Evolutionary conservation across 23 red algal species (phyloP).

Genomic region (Agarophyton chilense): DNA sequence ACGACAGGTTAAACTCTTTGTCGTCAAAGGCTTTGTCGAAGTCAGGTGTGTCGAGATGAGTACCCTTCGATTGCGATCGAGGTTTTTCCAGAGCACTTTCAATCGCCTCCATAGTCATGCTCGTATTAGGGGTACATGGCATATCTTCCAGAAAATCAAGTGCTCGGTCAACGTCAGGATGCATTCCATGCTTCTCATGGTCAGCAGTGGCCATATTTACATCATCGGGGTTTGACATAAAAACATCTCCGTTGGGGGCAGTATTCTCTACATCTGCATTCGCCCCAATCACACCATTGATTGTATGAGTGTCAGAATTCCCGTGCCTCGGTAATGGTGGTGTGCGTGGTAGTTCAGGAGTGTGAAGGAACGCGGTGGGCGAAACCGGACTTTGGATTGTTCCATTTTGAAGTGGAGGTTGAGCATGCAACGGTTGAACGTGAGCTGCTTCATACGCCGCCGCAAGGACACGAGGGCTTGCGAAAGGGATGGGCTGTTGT

Average conservation of each 20-base stretch:
- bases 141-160: conserved; percentile 53
- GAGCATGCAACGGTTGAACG: not conserved
- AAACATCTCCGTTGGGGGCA: not conserved
- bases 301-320: not conserved
- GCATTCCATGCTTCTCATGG: not conserved
- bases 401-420: too few species aligned
- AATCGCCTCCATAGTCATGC: conserved; percentile 60
- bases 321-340: not conserved
- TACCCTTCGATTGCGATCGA: not conserved
- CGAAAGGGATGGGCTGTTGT: not conserved
- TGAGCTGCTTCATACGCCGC: not conserved
- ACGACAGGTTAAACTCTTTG: not conserved
- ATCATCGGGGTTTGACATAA: not conserved
- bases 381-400: not conserved
- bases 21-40: conserved; percentile 25
- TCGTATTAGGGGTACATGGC: conserved; percentile 36
- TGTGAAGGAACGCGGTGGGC: not conserved
- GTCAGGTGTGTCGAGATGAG: conserved; percentile 30
- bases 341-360: not conserved
- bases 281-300: not conserved
- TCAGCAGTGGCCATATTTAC: not conserved
- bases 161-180: conserved; percentile 13
- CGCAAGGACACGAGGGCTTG: not conserved
- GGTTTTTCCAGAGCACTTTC: conserved; percentile 32
- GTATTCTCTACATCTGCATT: not conserved